Conservation (phyloP, 805 yeast species). For the Ogataea zsoltii region DNA sequence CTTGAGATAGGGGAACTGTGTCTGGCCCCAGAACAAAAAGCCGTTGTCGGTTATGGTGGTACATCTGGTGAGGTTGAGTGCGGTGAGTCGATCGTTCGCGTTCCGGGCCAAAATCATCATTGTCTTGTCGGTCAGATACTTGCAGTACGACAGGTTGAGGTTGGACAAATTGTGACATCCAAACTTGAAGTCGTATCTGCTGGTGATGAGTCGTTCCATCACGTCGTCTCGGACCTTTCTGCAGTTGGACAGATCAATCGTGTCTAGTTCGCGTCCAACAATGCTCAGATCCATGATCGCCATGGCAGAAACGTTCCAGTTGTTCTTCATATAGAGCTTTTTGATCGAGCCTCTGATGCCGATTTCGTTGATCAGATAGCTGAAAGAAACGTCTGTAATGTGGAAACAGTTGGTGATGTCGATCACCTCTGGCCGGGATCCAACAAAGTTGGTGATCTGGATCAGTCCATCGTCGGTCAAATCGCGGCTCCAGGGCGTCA, state of each 20-base stretch:
- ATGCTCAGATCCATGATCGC: slow-evolving; percentile 77
- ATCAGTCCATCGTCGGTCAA: slow-evolving; percentile 59
- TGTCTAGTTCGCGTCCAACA: slow-evolving; percentile 58
- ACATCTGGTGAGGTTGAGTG: slow-evolving; percentile 68
- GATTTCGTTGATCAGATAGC: slow-evolving; percentile 66
- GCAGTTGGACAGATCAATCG: slow-evolving; percentile 70
- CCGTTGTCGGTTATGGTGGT: slow-evolving; percentile 78
- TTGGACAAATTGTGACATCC: slow-evolving; percentile 63
- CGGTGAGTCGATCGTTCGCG: slow-evolving; percentile 55
- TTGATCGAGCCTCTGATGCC: slow-evolving; percentile 64
- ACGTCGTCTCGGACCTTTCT: slow-evolving; percentile 73
- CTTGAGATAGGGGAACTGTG: slow-evolving; percentile 53
- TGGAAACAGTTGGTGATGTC: slow-evolving; percentile 76
- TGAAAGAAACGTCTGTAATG: slow-evolving; percentile 73
- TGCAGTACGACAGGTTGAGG: slow-evolving; percentile 70
- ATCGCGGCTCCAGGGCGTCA: slow-evolving; percentile 61
- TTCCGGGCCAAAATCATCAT: slow-evolving; percentile 62
- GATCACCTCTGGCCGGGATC: slow-evolving; percentile 60
- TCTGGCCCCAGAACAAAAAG: slow-evolving; percentile 62
- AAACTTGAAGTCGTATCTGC: slow-evolving; percentile 32
- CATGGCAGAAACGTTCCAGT: slow-evolving; percentile 80
- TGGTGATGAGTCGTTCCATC: slow-evolving; percentile 66
- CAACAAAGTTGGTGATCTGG: slow-evolving; percentile 67
- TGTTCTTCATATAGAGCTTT: slow-evolving; percentile 60
- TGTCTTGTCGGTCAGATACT: slow-evolving; percentile 66